Percentiles rank a stretch among this genome's conserved stretches.
phyloP scores from a whole-genome alignment of 148 eudicot genomes.

The Dianthus caryophyllus region DNA sequence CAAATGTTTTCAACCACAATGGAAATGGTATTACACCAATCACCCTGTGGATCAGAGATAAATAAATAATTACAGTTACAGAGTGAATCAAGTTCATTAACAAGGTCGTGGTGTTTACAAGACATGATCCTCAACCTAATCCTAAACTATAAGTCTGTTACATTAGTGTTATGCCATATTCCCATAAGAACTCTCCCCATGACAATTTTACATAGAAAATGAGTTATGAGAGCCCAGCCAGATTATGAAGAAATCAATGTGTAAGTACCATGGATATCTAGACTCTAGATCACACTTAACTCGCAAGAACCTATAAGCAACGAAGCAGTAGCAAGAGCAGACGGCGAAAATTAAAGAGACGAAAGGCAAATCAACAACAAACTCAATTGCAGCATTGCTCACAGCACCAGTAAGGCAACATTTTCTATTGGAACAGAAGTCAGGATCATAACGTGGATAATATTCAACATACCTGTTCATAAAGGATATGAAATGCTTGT shows the following conservation, averaged over 20 bases:
- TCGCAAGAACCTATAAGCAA: neutral
- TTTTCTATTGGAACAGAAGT: neutral
- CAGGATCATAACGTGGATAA: neutral
- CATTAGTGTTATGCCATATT: neutral
- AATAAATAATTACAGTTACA: neutral
- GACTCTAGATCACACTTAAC: neutral
- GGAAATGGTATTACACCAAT: neutral
- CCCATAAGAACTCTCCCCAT: neutral
- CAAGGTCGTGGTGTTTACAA: neutral
- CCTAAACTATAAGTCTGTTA: neutral
- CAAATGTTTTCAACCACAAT: neutral
- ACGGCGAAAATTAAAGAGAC: neutral
- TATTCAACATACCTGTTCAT: conserved; percentile 71
- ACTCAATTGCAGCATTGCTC: too few relatives aligned
- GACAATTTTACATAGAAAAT: neutral
- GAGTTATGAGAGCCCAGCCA: too few relatives aligned
- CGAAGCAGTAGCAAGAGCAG: neutral
- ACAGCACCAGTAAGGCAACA: neutral
- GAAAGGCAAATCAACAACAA: neutral
- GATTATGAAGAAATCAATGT: neutral
- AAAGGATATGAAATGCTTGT: conserved; percentile 90
- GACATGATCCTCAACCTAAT: neutral
- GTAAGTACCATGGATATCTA: too few relatives aligned
- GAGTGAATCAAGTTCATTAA: neutral
- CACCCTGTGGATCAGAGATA: neutral